Conservation (phyloP, 768 basidiomycete species). For the Plicaturopsis crispa region DNA sequence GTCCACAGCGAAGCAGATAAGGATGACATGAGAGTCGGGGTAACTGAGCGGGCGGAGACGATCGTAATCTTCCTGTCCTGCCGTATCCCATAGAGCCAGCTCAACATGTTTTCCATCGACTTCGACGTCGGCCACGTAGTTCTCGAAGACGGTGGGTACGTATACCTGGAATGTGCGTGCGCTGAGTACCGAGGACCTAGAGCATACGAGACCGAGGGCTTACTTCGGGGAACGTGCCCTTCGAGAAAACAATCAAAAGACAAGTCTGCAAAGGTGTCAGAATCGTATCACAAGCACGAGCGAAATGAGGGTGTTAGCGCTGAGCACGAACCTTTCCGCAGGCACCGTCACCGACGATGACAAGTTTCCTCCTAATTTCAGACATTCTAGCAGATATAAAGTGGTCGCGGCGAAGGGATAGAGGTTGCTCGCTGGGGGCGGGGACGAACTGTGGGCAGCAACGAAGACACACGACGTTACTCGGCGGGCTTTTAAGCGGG, state of each 20-base stretch:
- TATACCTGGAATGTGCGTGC: slow-evolving; percentile 72
- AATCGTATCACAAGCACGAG: no score
- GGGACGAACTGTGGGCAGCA: no score
- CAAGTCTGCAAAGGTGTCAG: slow-evolving; percentile 72
- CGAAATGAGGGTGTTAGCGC: no score
- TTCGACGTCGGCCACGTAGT: slow-evolving; percentile 98
- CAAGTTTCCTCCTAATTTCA: slow-evolving; percentile 97
- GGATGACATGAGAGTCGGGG: slow-evolving; percentile 99
- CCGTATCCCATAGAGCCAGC: slow-evolving; percentile 99
- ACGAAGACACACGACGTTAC: no score
- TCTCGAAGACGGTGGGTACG: slow-evolving; percentile 99
- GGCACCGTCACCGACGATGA: slow-evolving; percentile 98
- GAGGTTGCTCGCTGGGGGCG: no score
- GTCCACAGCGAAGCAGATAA: slow-evolving; percentile 98
- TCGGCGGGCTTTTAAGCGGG: no score
- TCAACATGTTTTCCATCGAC: slow-evolving; percentile 99
- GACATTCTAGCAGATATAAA: slow-evolving; percentile 58
- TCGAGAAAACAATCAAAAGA: slow-evolving; percentile 92
- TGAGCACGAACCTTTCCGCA: slow-evolving; percentile 79
- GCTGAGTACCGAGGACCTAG: slow-evolving; percentile 1
- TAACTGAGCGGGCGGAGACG: slow-evolving; percentile 96
- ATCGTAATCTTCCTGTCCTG: slow-evolving; percentile 99
- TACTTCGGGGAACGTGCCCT: slow-evolving; percentile 95
- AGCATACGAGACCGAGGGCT: slow-evolving; percentile 12
- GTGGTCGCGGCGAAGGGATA: no score